Evolutionary conservation across 2,329 filamentous ascomycete genomes (phyloP), one percentile per base, ranked within the genome.

Genomic region (Beauveria australis): DNA sequence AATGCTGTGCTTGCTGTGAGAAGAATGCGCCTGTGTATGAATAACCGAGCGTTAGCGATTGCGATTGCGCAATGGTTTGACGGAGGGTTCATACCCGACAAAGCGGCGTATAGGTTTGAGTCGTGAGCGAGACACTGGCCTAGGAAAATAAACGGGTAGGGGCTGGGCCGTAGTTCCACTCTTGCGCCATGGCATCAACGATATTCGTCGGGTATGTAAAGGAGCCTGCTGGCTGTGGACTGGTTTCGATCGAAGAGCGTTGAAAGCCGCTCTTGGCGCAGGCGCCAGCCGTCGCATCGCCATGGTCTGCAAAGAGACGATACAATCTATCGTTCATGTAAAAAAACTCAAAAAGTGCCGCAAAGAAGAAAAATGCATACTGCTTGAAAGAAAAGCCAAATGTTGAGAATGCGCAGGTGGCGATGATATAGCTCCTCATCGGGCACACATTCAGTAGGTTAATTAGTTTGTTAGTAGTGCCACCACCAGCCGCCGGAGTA

Each of bases 101-200:
- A 69, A 66, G 30, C 66, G 63, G 10, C 66, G 65, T 53, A 72
- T 64, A 44, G 62, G 63, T 16, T 63, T 62, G 14, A 63, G 60
- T 33, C 53, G 44, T 40, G 62, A 26, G 24, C 59, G 57, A 37
- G 53, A 22, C 46, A 60, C 19, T 14, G 54, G 62, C 28, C 60
- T 67, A 5, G 71, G 63, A 28, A 76, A 76, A 53, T 74, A 75
- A 2, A 74, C 68, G 0, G 73, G 72, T 1, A 74, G 51, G 6
- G 66, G 63, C 2, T 65, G 55, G 2, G 64, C 18, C 5, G 61
- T 9, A 63, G 57, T n/a, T 5, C 47, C 61, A 67, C 5, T 61
- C 64, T 67, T 54, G 24, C 68, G 68, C 67, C 73, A 74, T 44
- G 73, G 73, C 12, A 73, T 63, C 24, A 75, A 65, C 0, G 72